Evolutionary conservation across 768 basidiomycete genomes (phyloP).

Genomic region (Symmetrospora coprosmae): DNA sequence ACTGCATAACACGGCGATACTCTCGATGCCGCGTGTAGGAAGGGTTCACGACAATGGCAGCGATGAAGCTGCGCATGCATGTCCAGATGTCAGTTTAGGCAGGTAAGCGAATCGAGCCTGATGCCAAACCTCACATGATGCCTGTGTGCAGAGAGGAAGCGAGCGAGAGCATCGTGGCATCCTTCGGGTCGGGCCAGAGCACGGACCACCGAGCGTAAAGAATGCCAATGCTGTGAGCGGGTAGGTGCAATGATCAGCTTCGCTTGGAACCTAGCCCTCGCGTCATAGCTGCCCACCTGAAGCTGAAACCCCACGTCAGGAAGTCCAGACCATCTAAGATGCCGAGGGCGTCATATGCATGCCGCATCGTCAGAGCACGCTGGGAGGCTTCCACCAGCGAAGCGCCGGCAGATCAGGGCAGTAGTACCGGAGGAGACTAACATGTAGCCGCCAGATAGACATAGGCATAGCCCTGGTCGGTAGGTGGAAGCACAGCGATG

Average conservation of each 20-base stretch:
- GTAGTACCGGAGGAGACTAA: too few relatives aligned
- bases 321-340: neutral
- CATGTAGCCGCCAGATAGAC: too few relatives aligned
- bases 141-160: conserved; percentile 3
- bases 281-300: neutral
- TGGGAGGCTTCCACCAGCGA: too few relatives aligned
- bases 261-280: neutral
- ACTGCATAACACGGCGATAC: neutral
- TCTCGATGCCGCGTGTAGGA: neutral
- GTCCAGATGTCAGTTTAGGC: neutral
- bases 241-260: neutral
- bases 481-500: neutral
- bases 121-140: neutral
- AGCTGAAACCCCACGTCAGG: neutral
- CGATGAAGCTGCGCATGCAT: neutral
- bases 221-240: neutral
- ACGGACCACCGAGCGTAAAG: conserved; percentile 1
- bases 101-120: neutral
- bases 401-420: too few relatives aligned
- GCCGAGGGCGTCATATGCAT: neutral
- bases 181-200: conserved; percentile 3
- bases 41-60: neutral
- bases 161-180: neutral
- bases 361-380: neutral
- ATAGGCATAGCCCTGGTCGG: conserved; percentile 7